Conservation (phyloP, 2,329 filamentous ascomycete genomes). For the Lachnellula cervina region DNA sequence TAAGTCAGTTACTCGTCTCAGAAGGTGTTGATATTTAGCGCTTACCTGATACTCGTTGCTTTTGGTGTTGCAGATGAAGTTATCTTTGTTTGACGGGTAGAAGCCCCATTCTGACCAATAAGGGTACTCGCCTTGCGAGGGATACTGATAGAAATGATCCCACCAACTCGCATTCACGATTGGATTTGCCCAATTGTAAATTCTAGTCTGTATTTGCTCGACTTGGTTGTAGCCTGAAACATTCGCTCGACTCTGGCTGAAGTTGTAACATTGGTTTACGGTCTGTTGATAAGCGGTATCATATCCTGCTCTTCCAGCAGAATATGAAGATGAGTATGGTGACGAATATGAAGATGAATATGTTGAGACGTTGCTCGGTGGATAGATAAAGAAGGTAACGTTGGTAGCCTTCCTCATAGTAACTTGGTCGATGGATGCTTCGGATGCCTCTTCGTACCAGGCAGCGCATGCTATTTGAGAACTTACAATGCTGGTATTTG, state of each 20-base stretch:
- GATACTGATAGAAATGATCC: slow-evolving; percentile 5
- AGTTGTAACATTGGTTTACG: neutral
- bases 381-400: no score
- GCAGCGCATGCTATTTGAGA: no score
- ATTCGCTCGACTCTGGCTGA: neutral
- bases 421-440: no score
- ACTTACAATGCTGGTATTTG: no score
- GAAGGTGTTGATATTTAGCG: neutral
- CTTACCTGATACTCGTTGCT: slow-evolving; percentile 5
- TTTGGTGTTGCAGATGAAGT: slow-evolving; percentile 5
- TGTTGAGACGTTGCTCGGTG: no score
- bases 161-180: slow-evolving; percentile 6
- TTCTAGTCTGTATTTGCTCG: neutral
- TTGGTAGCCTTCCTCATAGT: no score
- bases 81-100: neutral
- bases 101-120: slow-evolving; percentile 11
- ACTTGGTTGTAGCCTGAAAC: neutral
- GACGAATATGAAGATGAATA: no score
- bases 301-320: no score
- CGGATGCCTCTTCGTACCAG: no score
- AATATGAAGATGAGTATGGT: no score
- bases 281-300: no score
- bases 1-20: neutral
- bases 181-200: slow-evolving; percentile 6
- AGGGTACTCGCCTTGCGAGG: neutral